These are phyloP conservation scores for Sphaceloma murrayae DNA, from an alignment of 2,329 filamentous ascomycete species.

Conservation along the genomic window DNA sequence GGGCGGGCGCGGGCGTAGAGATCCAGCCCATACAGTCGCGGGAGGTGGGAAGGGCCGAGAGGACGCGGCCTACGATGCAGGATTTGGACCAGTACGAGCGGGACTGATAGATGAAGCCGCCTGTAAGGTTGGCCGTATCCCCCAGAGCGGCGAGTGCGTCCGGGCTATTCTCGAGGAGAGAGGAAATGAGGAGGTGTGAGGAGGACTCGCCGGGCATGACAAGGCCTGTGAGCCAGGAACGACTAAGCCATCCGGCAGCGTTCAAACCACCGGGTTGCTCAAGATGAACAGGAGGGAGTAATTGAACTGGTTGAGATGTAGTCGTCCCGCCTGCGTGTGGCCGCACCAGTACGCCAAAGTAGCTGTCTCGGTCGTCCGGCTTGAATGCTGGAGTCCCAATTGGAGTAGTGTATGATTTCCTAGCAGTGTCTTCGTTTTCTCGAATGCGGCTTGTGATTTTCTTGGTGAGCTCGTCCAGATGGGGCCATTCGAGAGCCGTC, in stretches of 20 bases:
- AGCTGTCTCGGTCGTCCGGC: constrained; percentile 18
- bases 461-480: constrained; percentile 19
- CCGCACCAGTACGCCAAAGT: constrained; percentile 17
- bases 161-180: constrained; percentile 46
- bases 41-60: constrained; percentile 38
- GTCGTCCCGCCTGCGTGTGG: constrained; percentile 12
- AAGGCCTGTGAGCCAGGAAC: constrained; percentile 46
- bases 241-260: constrained; percentile 46
- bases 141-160: constrained; percentile 41
- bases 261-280: constrained; percentile 20
- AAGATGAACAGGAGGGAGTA: constrained; percentile 9
- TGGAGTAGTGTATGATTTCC: constrained; percentile 29
- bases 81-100: constrained; percentile 50
- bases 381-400: constrained; percentile 29
- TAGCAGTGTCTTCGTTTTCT: constrained; percentile 10
- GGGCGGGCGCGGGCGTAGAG: constrained; percentile 28
- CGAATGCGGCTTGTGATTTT: constrained; percentile 15
- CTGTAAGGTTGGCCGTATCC: constrained; percentile 43
- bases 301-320: constrained; percentile 17
- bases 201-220: constrained; percentile 46
- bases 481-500: constrained; percentile 42
- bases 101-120: constrained; percentile 44
- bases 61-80: constrained; percentile 45
- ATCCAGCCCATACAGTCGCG: constrained; percentile 50
- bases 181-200: constrained; percentile 46